Conservation (phyloP, 768 basidiomycete species). For the Podaxis sp. region DNA sequence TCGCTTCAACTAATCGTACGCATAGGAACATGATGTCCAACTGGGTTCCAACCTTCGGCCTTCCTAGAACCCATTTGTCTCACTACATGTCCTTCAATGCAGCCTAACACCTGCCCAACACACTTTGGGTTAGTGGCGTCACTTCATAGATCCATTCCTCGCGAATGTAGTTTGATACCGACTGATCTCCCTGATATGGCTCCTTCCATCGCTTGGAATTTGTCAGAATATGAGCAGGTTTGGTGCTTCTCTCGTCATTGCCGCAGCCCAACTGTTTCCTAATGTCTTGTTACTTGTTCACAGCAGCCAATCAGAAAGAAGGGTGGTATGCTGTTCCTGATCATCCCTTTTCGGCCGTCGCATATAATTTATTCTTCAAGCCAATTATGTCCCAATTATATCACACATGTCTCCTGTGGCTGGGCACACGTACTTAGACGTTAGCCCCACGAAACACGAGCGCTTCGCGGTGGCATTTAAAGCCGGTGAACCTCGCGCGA, state of each 20-base stretch:
- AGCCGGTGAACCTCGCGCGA: slow-evolving; percentile 5
- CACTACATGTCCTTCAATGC: not conserved
- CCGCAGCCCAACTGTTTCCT: slow-evolving; percentile 19
- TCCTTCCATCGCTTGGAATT: slow-evolving; percentile 15
- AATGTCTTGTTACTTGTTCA: slow-evolving; percentile 9
- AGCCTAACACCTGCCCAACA: slow-evolving; percentile 6
- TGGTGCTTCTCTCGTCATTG: slow-evolving; percentile 26
- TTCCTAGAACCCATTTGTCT: slow-evolving; percentile 1
- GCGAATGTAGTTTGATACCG: not conserved
- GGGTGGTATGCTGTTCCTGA: slow-evolving; percentile 12
- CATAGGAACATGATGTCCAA: not conserved
- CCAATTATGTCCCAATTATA: slow-evolving; percentile 11
- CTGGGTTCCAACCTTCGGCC: not conserved
- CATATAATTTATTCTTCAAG: slow-evolving; percentile 4
- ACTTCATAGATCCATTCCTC: not conserved
- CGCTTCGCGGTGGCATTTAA: slow-evolving; percentile 19
- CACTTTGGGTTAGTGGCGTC: slow-evolving; percentile 13
- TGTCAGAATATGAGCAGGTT: slow-evolving; percentile 17
- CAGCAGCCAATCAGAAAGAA: slow-evolving; percentile 13
- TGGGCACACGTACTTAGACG: slow-evolving; percentile 13
- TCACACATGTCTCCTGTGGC: slow-evolving; percentile 21
- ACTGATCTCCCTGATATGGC: slow-evolving; percentile 25
- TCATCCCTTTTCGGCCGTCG: not conserved
- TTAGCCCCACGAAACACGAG: slow-evolving; percentile 19
- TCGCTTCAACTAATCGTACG: not conserved